phyloP scores from a whole-genome alignment of 306 rosid genomes.

The Rosa rugosa region DNA sequence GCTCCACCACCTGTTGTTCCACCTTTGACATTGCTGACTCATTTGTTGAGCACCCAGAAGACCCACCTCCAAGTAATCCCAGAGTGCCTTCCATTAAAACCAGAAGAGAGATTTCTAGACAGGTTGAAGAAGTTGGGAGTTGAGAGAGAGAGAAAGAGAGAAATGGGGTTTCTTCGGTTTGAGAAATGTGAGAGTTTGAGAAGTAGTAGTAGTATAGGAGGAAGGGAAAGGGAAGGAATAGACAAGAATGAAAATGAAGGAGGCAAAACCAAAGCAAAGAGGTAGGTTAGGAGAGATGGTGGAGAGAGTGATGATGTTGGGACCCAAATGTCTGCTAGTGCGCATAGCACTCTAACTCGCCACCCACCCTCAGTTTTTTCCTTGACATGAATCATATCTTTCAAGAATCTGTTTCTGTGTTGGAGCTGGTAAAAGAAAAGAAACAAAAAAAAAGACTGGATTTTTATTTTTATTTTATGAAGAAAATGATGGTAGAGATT shows the following conservation, averaged over 20 bases:
- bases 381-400: constrained; percentile 35
- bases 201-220: background rate
- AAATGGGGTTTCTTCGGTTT: background rate
- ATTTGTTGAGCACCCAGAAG: constrained; percentile 41
- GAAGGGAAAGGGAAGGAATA: background rate
- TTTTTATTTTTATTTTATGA: no score
- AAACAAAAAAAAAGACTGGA: background rate
- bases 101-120: background rate
- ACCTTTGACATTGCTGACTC: constrained; percentile 36
- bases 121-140: background rate
- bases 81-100: constrained; percentile 38
- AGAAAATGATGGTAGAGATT: background rate
- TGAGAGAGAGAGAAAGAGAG: background rate
- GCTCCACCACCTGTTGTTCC: constrained; percentile 27
- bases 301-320: constrained; percentile 56
- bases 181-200: constrained; percentile 4
- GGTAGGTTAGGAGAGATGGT: constrained; percentile 29
- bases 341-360: constrained; percentile 41
- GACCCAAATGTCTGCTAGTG: constrained; percentile 61
- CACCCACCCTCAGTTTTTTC: constrained; percentile 13
- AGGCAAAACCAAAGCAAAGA: constrained; percentile 17
- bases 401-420: constrained; percentile 32
- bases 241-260: constrained; percentile 6
- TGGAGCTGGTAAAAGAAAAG: constrained; percentile 7
- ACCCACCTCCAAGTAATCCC: constrained; percentile 40